Evolutionary conservation across 148 eudicot genomes (phyloP).

Genomic region (Linanthus parryae): DNA sequence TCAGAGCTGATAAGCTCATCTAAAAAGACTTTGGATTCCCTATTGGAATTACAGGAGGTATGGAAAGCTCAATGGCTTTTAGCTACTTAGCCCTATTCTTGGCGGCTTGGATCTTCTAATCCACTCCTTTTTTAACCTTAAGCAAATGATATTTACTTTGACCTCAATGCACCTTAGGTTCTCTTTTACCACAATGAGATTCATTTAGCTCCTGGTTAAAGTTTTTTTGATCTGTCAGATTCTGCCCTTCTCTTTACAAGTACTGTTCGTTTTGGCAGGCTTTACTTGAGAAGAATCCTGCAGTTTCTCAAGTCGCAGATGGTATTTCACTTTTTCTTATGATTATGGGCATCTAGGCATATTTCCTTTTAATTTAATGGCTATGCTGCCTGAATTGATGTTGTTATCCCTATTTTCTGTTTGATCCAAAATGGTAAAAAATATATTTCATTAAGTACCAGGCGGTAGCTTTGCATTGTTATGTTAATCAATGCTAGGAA

Average conservation of each 20-base stretch:
- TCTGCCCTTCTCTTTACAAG: not conserved
- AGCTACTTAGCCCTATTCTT: not conserved
- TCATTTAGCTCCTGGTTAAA: no score
- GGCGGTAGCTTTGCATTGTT: no score
- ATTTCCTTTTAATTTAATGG: not conserved
- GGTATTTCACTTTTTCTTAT: no score
- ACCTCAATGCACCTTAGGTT: no score
- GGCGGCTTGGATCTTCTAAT: not conserved
- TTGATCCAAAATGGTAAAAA: not conserved
- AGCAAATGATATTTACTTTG: no score
- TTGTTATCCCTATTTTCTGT: not conserved
- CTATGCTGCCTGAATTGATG: not conserved
- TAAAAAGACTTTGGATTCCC: constrained; percentile 58
- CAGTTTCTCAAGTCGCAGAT: constrained; percentile 47
- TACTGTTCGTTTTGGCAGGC: constrained; percentile 40
- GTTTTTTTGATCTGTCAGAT: no score
- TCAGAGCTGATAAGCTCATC: constrained; percentile 60
- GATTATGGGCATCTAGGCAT: not conserved
- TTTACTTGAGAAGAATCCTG: constrained; percentile 70
- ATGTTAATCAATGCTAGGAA: no score
- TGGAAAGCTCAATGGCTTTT: constrained; percentile 4
- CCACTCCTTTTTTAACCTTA: not conserved
- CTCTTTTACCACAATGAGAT: no score
- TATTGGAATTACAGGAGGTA: constrained; percentile 77
- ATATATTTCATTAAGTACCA: no score